Percentiles rank a stretch among this genome's conserved stretches.
phyloP scores from a whole-genome alignment of 306 rosid species.

The Begonia peltatifolia region DNA sequence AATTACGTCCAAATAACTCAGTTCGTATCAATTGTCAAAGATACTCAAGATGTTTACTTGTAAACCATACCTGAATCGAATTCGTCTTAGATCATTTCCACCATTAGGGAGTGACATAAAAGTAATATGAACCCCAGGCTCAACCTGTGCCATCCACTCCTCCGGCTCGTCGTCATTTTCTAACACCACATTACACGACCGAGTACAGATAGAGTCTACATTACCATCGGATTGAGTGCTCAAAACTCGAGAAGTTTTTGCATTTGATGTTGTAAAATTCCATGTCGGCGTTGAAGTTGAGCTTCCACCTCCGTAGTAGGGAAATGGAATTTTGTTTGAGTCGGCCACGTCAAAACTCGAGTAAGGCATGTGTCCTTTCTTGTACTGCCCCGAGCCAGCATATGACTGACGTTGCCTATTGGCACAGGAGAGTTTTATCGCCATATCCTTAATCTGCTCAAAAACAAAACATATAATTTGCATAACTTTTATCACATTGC shows the following conservation, averaged over 20 bases:
- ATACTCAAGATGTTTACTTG: too few species aligned
- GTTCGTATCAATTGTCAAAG: too few species aligned
- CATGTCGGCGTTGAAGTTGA: slow-evolving; percentile 76
- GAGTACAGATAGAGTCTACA: slow-evolving; percentile 26
- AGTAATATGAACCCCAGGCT: slow-evolving; percentile 82
- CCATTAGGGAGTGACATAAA: slow-evolving; percentile 84
- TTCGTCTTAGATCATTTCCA: slow-evolving; percentile 74
- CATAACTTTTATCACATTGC: too few species aligned
- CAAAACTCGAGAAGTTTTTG: too few species aligned
- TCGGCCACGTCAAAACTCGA: slow-evolving; percentile 44
- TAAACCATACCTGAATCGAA: slow-evolving; percentile 60
- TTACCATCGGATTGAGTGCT: neutral
- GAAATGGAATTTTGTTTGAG: slow-evolving; percentile 74
- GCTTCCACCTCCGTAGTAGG: slow-evolving; percentile 63
- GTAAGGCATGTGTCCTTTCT: slow-evolving; percentile 50
- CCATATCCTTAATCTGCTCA: slow-evolving; percentile 80
- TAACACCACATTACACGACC: slow-evolving; percentile 35
- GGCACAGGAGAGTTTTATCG: slow-evolving; percentile 70
- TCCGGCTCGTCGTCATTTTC: slow-evolving; percentile 53
- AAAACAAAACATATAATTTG: too few species aligned
- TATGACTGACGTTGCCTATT: slow-evolving; percentile 58
- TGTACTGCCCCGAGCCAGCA: slow-evolving; percentile 45
- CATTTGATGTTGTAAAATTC: slow-evolving; percentile 50
- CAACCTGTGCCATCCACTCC: slow-evolving; percentile 98
- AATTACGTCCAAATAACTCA: neutral